Evolutionary conservation across 2,329 filamentous ascomycete genomes (phyloP).

Genomic region (Clonostachys solani): DNA sequence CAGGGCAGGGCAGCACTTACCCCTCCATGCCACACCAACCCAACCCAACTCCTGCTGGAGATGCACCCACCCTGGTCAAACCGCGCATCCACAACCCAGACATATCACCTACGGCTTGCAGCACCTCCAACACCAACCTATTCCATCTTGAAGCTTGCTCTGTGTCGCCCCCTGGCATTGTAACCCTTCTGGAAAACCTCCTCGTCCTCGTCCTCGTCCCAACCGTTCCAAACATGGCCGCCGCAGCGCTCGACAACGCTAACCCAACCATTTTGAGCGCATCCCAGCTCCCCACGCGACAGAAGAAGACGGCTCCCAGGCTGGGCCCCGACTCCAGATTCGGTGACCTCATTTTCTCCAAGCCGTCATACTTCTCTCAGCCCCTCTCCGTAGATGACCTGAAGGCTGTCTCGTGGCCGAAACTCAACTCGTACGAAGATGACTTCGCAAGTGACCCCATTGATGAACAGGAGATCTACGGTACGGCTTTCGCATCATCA

Average conservation of each 20-base stretch:
- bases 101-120: too few species aligned
- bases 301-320: slow-evolving; percentile 41
- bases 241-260: slow-evolving; percentile 59
- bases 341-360: slow-evolving; percentile 39
- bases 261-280: slow-evolving; percentile 91
- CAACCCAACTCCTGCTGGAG: too few species aligned
- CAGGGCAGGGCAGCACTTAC: too few species aligned
- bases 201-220: neutral
- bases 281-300: slow-evolving; percentile 81
- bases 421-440: slow-evolving; percentile 27
- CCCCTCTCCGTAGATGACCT: slow-evolving; percentile 31
- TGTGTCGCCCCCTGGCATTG: too few species aligned
- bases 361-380: slow-evolving; percentile 34
- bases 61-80: too few species aligned
- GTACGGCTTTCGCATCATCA: slow-evolving; percentile 39
- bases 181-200: too few species aligned
- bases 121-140: too few species aligned
- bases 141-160: too few species aligned
- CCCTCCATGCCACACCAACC: too few species aligned
- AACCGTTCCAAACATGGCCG: slow-evolving; percentile 9
- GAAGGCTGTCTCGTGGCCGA: slow-evolving; percentile 7
- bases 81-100: too few species aligned
- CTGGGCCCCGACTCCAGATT: slow-evolving; percentile 42
- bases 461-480: slow-evolving; percentile 95
- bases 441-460: slow-evolving; percentile 72